Conservation (phyloP, 305 asterid genomes). For the Rubia tinctorum region DNA sequence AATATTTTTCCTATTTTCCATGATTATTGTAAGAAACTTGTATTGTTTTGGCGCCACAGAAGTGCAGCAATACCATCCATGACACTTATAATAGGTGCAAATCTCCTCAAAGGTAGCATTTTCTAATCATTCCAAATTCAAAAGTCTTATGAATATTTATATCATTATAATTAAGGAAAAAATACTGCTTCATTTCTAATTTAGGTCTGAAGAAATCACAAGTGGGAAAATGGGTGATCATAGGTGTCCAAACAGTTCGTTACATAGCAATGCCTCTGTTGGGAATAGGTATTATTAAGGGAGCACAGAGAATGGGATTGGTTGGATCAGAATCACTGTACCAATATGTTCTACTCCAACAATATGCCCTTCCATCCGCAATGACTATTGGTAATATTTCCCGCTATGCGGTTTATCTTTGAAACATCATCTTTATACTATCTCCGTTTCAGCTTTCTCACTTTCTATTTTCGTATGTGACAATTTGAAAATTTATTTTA, state of each 20-base stretch:
- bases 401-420: too few relatives aligned
- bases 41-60: slow-evolving; percentile 15
- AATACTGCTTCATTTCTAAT: neutral
- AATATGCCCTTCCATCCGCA: slow-evolving; percentile 44
- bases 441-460: too few relatives aligned
- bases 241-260: slow-evolving; percentile 29
- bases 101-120: slow-evolving; percentile 34
- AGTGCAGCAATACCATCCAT: slow-evolving; percentile 43
- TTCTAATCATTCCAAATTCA: neutral
- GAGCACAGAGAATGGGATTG: slow-evolving; percentile 29
- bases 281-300: slow-evolving; percentile 27
- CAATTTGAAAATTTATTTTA: too few relatives aligned
- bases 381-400: slow-evolving; percentile 34
- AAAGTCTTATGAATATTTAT: neutral
- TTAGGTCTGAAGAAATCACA: slow-evolving; percentile 35
- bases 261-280: slow-evolving; percentile 32
- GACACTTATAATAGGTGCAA: slow-evolving; percentile 46
- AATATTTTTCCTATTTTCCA: neutral
- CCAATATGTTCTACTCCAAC: slow-evolving; percentile 41
- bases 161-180: neutral
- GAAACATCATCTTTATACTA: too few relatives aligned
- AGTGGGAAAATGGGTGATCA: slow-evolving; percentile 24
- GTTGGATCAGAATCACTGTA: slow-evolving; percentile 41
- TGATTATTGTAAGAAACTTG: neutral
- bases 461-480: too few relatives aligned